Base-by-base conservation (phyloP, 805 yeast species). In the Ogataea pini region DNA sequence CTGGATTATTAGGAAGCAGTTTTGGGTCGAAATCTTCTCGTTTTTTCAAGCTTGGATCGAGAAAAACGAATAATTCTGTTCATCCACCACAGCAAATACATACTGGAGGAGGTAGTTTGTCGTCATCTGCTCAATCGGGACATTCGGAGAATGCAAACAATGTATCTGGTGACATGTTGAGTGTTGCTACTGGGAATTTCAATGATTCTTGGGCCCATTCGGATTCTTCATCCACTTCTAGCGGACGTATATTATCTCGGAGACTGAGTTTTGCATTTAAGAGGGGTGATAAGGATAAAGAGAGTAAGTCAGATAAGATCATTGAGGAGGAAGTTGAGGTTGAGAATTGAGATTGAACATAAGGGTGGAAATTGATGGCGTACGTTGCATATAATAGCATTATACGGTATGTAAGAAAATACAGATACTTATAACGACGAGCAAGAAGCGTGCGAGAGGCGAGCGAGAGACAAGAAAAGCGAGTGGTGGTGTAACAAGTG, bases 231-330 rank as follows among this genome's bases (percentile, higher is more conserved):
- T 47, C 53, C 10, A 44, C 57, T 5, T 47, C 51, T 14, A 42
- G 49, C 18, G 58, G 51, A 17, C 38, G 48, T 14, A 40, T 47
- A 8, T 49, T 63, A 18, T 54, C 64, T n/a, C 54, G 65, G 34
- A 57, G 64, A 39, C 50, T 67, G 32, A 61, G 64, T 45, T 57
- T 68, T 52, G 63, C 68, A 19, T 62, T 63, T 47, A 65, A 60
- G 39, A 56, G 61, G 36, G 61, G 58, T n/a, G 64, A 62, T n/a
- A 57, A 57, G 36, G 64, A 61, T 22, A 62, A 48, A 28, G 61
- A 59, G 32, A 25, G 45, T n/a, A 58, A 50, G 24, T 50, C 36
- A 18, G 58, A 49, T 24, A 48, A 55, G 16, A 51, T 51, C 6
- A 48, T 52, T 12, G 60, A 55, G 40, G 61, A 59, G 32, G 54